Evolutionary conservation across 2,329 filamentous ascomycete genomes (phyloP).

Genomic region (Raffaelea arxii): DNA sequence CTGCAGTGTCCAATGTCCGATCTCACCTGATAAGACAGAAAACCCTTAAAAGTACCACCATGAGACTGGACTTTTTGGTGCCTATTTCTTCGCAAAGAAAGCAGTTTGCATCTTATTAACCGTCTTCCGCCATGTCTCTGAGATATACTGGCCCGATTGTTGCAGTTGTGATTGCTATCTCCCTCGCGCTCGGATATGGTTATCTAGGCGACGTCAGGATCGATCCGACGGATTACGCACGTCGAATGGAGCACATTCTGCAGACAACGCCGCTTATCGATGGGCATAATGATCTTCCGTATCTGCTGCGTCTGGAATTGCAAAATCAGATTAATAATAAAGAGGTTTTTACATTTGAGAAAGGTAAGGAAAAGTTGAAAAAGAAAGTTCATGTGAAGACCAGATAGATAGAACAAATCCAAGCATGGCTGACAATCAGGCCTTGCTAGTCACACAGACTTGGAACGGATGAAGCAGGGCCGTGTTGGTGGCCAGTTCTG

Average conservation of each 20-base stretch:
- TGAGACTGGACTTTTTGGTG: too few species aligned
- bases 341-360: not conserved
- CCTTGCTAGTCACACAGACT: conserved; percentile 16
- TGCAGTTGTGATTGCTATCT: too few species aligned
- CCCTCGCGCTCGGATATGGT: too few species aligned
- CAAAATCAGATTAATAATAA: conserved; percentile 18
- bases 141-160: too few species aligned
- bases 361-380: not conserved
- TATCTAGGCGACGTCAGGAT: too few species aligned
- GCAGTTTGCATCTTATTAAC: too few species aligned
- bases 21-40: too few species aligned
- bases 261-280: conserved; percentile 16
- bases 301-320: conserved; percentile 19
- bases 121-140: too few species aligned
- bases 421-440: not conserved
- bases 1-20: too few species aligned
- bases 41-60: too few species aligned
- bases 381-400: not conserved
- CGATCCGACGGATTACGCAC: conserved; percentile 1
- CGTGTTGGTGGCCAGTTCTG: conserved; percentile 22
- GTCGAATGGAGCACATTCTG: not conserved
- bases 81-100: too few species aligned
- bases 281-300: conserved; percentile 22
- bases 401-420: not conserved
- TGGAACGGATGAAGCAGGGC: conserved; percentile 18